Evolutionary conservation across 805 yeast species (phyloP), one percentile per base, ranked within the genome.

Genomic region (Hanseniaspora meyeri): DNA sequence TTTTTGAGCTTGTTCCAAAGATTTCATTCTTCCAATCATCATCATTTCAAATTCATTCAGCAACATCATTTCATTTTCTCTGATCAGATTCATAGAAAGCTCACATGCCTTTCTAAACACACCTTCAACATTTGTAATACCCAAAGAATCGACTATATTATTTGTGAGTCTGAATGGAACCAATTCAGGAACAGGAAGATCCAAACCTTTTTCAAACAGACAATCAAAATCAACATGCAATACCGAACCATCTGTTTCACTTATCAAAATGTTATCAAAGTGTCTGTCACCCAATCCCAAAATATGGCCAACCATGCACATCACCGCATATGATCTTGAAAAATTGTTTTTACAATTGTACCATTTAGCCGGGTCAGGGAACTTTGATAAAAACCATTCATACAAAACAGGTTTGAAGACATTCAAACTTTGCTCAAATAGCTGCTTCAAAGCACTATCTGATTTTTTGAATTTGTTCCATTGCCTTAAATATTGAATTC

Each of bases 141-240:
- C 97, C 64, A 86, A 74, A 0, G 96, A 97, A 67, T 89, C 96
- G 3, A 82, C 82, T 74, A 93, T 77, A 64, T 93, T 91, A 51
- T 81, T 85, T 0, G 98, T 93, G 49, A 93, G 68, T 61, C 99
- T 74, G 69, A 93, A 93, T 0, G 98, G 99, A 1, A 93, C 98
- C 34, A 87, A 73, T 65, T 93, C 99, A 0, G 99, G 99, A 6
- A 85, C 83, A 2, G 83, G 82, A 32, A 82, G 70, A 27, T 86
- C 87, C 48, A 68, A 70, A 46, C 77, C 83, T 66, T 91, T 93
- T 58, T 91, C 97, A 65, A 95, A 93, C 43, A 93, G 72, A 71
- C 97, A 91, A 66, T 95, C 97, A 68, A 93, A 93, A 69, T 95
- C 99, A 56, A 93, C 97, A 67, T 93, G 99, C 59, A 93, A 70